phyloP scores from a whole-genome alignment of 768 basidiomycete genomes.

The Phylloporus rhodoxanthus region DNA sequence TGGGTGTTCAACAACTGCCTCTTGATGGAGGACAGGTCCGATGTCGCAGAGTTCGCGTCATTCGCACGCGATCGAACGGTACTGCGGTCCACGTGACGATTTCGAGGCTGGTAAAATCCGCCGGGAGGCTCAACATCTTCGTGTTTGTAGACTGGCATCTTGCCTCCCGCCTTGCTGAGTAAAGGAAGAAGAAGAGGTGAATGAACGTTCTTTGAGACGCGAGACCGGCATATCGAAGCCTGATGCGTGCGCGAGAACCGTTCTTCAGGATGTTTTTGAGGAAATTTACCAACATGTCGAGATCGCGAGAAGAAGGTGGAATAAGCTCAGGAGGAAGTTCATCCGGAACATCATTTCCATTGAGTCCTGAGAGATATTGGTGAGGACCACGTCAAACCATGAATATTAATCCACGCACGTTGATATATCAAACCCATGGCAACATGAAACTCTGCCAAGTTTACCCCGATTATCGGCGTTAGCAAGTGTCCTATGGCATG shows the following conservation, averaged over 20 bases:
- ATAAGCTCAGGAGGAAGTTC: slow-evolving; percentile 82
- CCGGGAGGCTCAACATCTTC: slow-evolving; percentile 52
- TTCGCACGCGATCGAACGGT: slow-evolving; percentile 72
- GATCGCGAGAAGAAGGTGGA: slow-evolving; percentile 86
- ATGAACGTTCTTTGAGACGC: slow-evolving; percentile 63
- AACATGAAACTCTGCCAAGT: slow-evolving; percentile 93
- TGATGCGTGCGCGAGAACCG: slow-evolving; percentile 68
- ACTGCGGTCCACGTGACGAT: slow-evolving; percentile 80
- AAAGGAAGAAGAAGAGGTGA: slow-evolving; percentile 49
- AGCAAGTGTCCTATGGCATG: slow-evolving; percentile 68
- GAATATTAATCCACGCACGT: slow-evolving; percentile 47
- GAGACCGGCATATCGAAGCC: slow-evolving; percentile 51
- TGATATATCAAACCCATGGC: slow-evolving; percentile 98
- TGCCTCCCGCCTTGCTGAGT: slow-evolving; percentile 51
- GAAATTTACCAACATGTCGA: slow-evolving; percentile 84
- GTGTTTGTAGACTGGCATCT: slow-evolving; percentile 90
- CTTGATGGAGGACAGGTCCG: slow-evolving; percentile 84
- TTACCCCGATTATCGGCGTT: slow-evolving; percentile 94
- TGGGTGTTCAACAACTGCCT: slow-evolving; percentile 74
- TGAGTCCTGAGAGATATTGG: slow-evolving; percentile 53
- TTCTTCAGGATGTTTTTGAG: slow-evolving; percentile 83
- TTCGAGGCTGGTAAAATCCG: slow-evolving; percentile 72
- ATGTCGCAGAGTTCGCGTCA: slow-evolving; percentile 47
- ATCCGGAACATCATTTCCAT: slow-evolving; percentile 87
- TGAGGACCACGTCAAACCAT: neutral